Conservation (phyloP, 257 asterid species). For the Nicotiana paniculata region DNA sequence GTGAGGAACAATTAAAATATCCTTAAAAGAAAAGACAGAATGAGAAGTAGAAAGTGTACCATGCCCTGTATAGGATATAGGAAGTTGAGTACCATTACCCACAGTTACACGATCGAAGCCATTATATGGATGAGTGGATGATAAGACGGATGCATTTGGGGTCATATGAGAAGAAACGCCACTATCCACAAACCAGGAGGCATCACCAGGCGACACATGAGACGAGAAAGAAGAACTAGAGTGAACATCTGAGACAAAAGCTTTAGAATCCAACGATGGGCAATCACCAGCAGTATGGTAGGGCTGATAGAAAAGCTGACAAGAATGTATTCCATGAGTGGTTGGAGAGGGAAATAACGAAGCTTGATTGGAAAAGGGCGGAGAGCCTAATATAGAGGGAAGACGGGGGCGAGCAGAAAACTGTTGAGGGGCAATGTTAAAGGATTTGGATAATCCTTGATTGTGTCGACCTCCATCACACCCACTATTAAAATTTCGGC, state of each 20-base stretch:
- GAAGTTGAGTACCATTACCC: neutral
- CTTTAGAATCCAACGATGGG: neutral
- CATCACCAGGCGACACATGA: too few species aligned
- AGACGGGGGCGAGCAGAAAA: neutral
- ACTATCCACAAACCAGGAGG: neutral
- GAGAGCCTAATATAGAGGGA: neutral
- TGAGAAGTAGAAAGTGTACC: neutral
- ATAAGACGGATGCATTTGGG: too few species aligned
- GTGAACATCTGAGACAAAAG: neutral
- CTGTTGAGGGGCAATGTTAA: too few species aligned
- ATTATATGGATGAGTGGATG: neutral
- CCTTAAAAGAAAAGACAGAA: too few species aligned
- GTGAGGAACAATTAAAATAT: too few species aligned
- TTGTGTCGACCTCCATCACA: neutral
- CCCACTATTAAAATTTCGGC: too few species aligned
- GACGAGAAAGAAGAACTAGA: too few species aligned
- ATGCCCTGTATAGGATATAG: neutral
- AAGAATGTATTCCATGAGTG: too few species aligned
- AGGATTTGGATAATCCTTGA: neutral
- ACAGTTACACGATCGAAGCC: neutral
- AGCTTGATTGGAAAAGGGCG: neutral
- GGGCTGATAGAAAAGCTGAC: neutral
- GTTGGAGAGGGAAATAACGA: neutral
- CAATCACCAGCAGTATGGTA: neutral
- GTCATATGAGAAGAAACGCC: too few species aligned